Evolutionary conservation across 2,329 filamentous ascomycete species (phyloP), one percentile per base, ranked within the genome.

Genomic region (Botrytis hyacinthi): DNA sequence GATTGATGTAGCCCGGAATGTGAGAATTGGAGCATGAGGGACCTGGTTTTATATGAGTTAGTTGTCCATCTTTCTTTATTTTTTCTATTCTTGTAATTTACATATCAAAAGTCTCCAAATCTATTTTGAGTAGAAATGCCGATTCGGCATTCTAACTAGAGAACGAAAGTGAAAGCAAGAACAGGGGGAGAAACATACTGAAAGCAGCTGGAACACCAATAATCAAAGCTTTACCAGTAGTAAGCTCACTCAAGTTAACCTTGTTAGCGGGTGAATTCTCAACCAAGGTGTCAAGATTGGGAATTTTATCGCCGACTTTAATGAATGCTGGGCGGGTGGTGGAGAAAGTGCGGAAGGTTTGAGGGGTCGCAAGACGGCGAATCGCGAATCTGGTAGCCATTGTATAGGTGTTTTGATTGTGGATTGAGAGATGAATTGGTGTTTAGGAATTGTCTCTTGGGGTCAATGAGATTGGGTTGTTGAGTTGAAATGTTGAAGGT

Each of bases 181-280:
- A 18, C 26, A 42, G 71, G 72, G 40, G 37, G 35, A 44, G 48
- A 7, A 51, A 84, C 86, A 75, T 82, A 86, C 87, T 88, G 83
- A 94, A 95, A 72, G 93, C 93, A 69, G 92, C 93, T 1, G 94
- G 94, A 44, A 96, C 92, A 76, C 94, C 94, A 78, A 98, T 88
- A 81, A 98, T 91, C 79, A 98, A 84, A 73, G 93, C 94, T 80
- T 93, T 92, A 76, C 89, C 90, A 76, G 86, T 86, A 75, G 82
- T 81, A 76, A 97, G 87, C 85, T 97, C 93, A 76, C 92, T 88
- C 78, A 98, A 87, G 84, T 93, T 95, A 83, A 98, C 90, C 84
- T 95, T 96, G 87, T 94, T 97, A 75, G 93, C 94, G 0, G 95
- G 95, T n/a, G 92, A 94, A 83, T 89, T 88, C 84, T 98, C 93